phyloP scores from a whole-genome alignment of 192 early-diverging fungal species.

The Podochytrium sp. region DNA sequence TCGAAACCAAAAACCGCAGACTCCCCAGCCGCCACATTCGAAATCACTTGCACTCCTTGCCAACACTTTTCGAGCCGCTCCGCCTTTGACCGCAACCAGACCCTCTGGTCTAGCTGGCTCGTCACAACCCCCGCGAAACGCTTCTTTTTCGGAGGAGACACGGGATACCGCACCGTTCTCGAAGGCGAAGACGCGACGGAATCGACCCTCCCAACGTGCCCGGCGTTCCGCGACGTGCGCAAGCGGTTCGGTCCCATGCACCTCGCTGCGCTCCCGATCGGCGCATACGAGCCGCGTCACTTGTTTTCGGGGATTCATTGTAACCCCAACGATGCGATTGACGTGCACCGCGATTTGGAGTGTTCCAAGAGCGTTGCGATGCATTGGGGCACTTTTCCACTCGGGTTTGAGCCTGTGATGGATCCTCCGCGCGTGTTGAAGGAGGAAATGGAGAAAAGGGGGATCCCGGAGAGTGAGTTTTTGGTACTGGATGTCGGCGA shows the following conservation, averaged over 20 bases:
- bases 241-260: slow-evolving; percentile 72
- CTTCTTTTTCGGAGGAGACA: slow-evolving; percentile 78
- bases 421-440: slow-evolving; percentile 71
- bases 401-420: slow-evolving; percentile 70
- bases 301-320: slow-evolving; percentile 79
- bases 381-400: slow-evolving; percentile 85
- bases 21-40: background rate
- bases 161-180: slow-evolving; percentile 73
- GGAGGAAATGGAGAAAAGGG: slow-evolving; percentile 51
- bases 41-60: slow-evolving; percentile 66
- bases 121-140: slow-evolving; percentile 47
- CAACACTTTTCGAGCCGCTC: slow-evolving; percentile 74
- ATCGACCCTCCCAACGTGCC: slow-evolving; percentile 63
- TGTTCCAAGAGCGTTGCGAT: slow-evolving; percentile 53
- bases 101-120: slow-evolving; percentile 83
- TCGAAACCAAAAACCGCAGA: background rate
- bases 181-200: slow-evolving; percentile 37
- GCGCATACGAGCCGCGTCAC: slow-evolving; percentile 77
- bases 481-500: slow-evolving; percentile 21
- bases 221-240: slow-evolving; percentile 85
- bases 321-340: slow-evolving; percentile 78
- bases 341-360: slow-evolving; percentile 59
- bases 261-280: slow-evolving; percentile 80
- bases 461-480: slow-evolving; percentile 26
- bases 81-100: slow-evolving; percentile 67